Percentiles rank a stretch among this genome's conserved stretches.
Conservation (phyloP, 768 basidiomycete genomes). For the Fomitopsis pulvina region DNA sequence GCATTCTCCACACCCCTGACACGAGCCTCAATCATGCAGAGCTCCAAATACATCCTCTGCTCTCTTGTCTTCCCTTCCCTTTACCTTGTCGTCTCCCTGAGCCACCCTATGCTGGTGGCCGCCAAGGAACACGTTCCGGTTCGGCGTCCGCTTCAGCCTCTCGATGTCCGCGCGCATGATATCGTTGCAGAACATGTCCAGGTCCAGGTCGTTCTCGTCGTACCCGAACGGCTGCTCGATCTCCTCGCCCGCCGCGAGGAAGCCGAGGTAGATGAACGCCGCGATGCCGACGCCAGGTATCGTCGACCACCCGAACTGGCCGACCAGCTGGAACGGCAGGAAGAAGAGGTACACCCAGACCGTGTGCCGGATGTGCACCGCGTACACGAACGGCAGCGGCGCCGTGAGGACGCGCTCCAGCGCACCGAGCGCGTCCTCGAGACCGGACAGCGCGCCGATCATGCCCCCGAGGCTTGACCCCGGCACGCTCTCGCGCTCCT, state of each 20-base stretch:
- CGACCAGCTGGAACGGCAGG: conserved; percentile 68
- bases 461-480: conserved; percentile 46
- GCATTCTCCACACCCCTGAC: too few species aligned
- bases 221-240: conserved; percentile 69
- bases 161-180: conserved; percentile 53
- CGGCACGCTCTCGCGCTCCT: conserved; percentile 52
- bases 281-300: conserved; percentile 63
- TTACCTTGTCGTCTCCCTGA: neutral
- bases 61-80: conserved; percentile 1
- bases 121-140: conserved; percentile 33
- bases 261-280: conserved; percentile 69
- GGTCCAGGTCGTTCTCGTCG: conserved; percentile 63
- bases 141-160: conserved; percentile 43
- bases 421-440: conserved; percentile 48
- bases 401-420: conserved; percentile 59
- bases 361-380: conserved; percentile 56
- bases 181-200: conserved; percentile 55
- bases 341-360: conserved; percentile 74
- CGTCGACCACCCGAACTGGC: conserved; percentile 54
- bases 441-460: conserved; percentile 39
- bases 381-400: conserved; percentile 58
- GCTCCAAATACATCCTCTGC: conserved; percentile 17
- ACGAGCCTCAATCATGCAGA: neutral
- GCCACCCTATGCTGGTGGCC: conserved; percentile 4
- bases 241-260: conserved; percentile 65